Evolutionary conservation across 352 stramenopile genomes (phyloP).

Genomic region (Phytophthora cryptogea): DNA sequence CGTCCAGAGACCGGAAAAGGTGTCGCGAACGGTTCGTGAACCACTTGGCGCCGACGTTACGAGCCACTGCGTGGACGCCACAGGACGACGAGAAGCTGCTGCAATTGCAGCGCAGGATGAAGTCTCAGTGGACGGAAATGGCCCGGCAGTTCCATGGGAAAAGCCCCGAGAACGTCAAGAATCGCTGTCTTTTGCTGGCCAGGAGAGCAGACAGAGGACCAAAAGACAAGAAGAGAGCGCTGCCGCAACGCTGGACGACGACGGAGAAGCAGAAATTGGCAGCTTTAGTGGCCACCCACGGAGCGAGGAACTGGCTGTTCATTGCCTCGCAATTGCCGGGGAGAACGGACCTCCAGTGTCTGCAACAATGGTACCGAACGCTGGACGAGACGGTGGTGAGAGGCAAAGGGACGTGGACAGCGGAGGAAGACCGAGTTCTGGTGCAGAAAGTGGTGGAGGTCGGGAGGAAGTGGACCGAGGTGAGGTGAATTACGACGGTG

Average conservation of each 20-base stretch:
- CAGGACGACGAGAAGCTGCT: constrained; percentile 52
- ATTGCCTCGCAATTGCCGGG: constrained; percentile 71
- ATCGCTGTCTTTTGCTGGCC: constrained; percentile 41
- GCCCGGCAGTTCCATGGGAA: constrained; percentile 34
- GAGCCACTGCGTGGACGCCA: constrained; percentile 35
- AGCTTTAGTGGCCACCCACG: constrained; percentile 45
- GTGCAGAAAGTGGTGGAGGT: constrained; percentile 46
- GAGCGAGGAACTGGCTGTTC: constrained; percentile 72
- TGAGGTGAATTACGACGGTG: constrained; percentile 15
- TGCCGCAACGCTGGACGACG: constrained; percentile 26
- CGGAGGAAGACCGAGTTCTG: constrained; percentile 52
- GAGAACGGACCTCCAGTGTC: constrained; percentile 74
- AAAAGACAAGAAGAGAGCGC: constrained; percentile 2
- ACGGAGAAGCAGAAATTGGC: constrained; percentile 42
- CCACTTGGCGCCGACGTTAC: constrained; percentile 53
- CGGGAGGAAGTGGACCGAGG: constrained; percentile 63
- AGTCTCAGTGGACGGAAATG: constrained; percentile 44
- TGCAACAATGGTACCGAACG: constrained; percentile 78
- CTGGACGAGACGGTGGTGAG: constrained; percentile 56
- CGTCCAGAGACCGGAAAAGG: constrained; percentile 58
- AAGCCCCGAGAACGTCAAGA: constrained; percentile 65
- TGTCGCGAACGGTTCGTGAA: constrained; percentile 81
- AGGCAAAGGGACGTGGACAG: constrained; percentile 61
- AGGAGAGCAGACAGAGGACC: constrained; percentile 11
- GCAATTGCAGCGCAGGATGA: constrained; percentile 35